Conservation (phyloP, 2,329 filamentous ascomycete species). For the Clonostachys chloroleuca region DNA sequence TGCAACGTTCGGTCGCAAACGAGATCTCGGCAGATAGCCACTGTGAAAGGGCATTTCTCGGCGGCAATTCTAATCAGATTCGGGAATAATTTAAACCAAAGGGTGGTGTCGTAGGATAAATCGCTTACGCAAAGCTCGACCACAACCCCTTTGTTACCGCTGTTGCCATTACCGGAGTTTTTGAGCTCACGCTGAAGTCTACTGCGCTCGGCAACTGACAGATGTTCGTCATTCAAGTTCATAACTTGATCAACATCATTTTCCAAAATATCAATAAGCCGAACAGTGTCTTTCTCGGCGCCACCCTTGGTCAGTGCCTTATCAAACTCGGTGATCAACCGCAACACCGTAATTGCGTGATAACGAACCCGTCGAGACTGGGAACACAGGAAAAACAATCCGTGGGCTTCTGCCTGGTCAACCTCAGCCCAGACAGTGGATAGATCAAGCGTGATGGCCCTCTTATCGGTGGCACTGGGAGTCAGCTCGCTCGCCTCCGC, state of each 20-base stretch:
- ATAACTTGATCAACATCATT: constrained; percentile 84
- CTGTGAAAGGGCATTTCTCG: constrained; percentile 85
- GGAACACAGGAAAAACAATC: constrained; percentile 94
- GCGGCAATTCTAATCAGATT: constrained; percentile 89
- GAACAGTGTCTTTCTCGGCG: constrained; percentile 57
- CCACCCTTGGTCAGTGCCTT: constrained; percentile 64
- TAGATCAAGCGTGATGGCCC: constrained; percentile 75
- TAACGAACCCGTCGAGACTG: constrained; percentile 85
- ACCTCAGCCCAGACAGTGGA: constrained; percentile 90
- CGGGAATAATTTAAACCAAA: constrained; percentile 98
- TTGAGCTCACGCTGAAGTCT: constrained; percentile 86
- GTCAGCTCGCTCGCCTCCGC: constrained; percentile 62
- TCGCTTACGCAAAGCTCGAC: constrained; percentile 96
- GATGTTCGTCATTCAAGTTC: constrained; percentile 85
- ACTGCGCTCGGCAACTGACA: constrained; percentile 89
- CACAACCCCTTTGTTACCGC: constrained; percentile 77
- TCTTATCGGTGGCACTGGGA: constrained; percentile 58
- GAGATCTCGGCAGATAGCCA: constrained; percentile 84
- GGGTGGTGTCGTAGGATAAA: constrained; percentile 84
- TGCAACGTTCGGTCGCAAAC: constrained; percentile 89
- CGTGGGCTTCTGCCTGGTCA: constrained; percentile 94
- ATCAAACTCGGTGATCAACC: constrained; percentile 91
- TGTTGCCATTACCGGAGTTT: constrained; percentile 69
- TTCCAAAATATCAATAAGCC: constrained; percentile 90
- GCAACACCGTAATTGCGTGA: constrained; percentile 88